Percentiles rank a stretch among this genome's conserved stretches.
These are phyloP conservation scores for Simmondsia chinensis DNA, from an alignment of 148 eudicot genomes.

Conservation along the genomic window DNA sequence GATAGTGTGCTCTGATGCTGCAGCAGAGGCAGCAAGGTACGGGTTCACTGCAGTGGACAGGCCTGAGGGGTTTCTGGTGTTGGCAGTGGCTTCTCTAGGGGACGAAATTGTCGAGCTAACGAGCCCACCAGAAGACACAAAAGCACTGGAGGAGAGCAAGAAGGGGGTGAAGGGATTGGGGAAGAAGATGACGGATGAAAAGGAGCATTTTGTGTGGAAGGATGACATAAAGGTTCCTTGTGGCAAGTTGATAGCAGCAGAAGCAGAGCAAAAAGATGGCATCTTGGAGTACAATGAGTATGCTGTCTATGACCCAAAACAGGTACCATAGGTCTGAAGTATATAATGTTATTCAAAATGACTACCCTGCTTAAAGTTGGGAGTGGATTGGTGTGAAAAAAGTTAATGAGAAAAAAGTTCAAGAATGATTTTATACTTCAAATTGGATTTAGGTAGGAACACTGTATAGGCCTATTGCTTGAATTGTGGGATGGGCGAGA, in stretches of 20 bases:
- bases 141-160: conserved; percentile 47
- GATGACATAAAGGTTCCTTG: conserved; percentile 80
- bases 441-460: no score
- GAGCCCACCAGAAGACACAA: conserved; percentile 55
- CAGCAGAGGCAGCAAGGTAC: conserved; percentile 82
- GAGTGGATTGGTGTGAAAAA: no score
- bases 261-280: conserved; percentile 52
- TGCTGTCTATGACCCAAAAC: conserved; percentile 74
- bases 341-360: no score
- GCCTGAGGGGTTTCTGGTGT: conserved; percentile 72
- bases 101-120: conserved; percentile 37
- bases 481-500: no score
- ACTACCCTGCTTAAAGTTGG: no score
- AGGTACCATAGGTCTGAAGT: conserved; percentile 42
- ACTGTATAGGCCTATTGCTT: no score
- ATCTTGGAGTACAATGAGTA: conserved; percentile 80
- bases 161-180: conserved; percentile 65
- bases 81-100: conserved; percentile 76
- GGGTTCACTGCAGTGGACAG: conserved; percentile 73
- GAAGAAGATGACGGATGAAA: conserved; percentile 54
- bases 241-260: conserved; percentile 51
- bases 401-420: no score
- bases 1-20: conserved; percentile 73
- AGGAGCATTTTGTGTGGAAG: conserved; percentile 73
- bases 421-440: no score